Percentiles rank a stretch among this genome's conserved stretches.
phyloP scores from a whole-genome alignment of 202 grass and related monocot genomes.

The Digitaria exilis region DNA sequence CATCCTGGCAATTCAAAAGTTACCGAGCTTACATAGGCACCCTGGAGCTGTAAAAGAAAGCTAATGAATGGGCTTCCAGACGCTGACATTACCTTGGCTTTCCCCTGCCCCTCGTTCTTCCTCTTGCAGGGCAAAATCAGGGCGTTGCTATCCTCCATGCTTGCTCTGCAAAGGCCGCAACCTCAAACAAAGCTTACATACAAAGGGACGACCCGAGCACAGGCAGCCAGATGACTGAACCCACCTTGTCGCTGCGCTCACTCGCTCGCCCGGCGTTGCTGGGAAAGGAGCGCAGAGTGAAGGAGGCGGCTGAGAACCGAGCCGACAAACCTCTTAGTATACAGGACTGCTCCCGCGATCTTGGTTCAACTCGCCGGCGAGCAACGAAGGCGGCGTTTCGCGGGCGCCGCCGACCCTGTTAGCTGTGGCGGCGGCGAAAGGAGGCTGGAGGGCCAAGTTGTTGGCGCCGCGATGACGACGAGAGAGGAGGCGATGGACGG shows the following conservation, averaged over 20 bases:
- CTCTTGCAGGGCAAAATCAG: slow-evolving; percentile 71
- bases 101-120: slow-evolving; percentile 66
- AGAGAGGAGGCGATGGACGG: not conserved
- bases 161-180: slow-evolving; percentile 31
- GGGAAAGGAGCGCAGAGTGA: not conserved
- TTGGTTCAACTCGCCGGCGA: not conserved
- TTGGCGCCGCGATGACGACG: not conserved
- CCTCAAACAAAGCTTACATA: not conserved
- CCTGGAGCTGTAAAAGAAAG: not conserved
- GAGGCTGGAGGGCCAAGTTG: not conserved
- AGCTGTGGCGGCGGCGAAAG: not conserved
- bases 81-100: slow-evolving; percentile 56
- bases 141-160: slow-evolving; percentile 65
- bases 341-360: not conserved
- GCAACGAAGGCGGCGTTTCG: not conserved
- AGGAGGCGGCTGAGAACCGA: not conserved
- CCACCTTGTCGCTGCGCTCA: not conserved
- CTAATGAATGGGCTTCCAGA: not conserved
- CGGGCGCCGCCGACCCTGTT: not conserved
- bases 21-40: slow-evolving; percentile 6
- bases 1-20: slow-evolving; percentile 47
- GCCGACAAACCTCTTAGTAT: not conserved
- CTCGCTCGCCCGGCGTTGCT: not conserved
- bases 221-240: not conserved
- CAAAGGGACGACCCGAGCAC: not conserved